Base-by-base conservation (phyloP, 129 eudicot genomes). In the Artemisia argyi region DNA sequence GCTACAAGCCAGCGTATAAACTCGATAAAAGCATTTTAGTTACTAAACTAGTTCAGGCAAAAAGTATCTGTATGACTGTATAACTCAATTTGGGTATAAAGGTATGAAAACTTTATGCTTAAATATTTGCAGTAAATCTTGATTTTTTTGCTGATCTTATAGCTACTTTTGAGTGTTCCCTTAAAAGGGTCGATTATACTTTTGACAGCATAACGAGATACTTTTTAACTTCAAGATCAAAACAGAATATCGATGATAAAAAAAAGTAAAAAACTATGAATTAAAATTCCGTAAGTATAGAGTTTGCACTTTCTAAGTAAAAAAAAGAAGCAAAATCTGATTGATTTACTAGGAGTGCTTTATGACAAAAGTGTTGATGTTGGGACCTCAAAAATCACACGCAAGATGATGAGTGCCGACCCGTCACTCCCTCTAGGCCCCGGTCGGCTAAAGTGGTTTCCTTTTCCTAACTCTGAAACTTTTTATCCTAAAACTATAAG, bases 391-490 rank as follows among this genome's bases (percentile, higher is more conserved):
- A 46, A 62, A 61, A 62, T 9, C 12, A 73, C 63, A 73, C 71
- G n/a, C 69, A 73, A 73, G 35, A 50, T 18, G 22, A 50, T 14
- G 63, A 73, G 15, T 63, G 63, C 24, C 42, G 18, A 73, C 54
- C 22, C 42, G 24, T 71, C 66, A 53, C n/a, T 19, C 63, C 71
- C 63, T 63, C 44, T 18, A 30, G 55, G 78, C 24, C 24, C 7
- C 12, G 39, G 71, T 73, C 78, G 71, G 78, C 63, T 16, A 62
- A 73, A 62, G 54, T 14, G 54, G 52, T 17, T 73, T 5, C 57
- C 20, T 73, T 73, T 73, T 11, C 15, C 50, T 61, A 48, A 61
- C 57, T 9, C n/a, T 16, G 1, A 47, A 7, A 28, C 54, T 28
- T 28, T 61, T 28, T 61, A 50, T 30, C 51, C 50, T 50, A 32